Evolutionary conservation across 78 protist species (phyloP).

Genomic region (Corallochytrium limacisporum): DNA sequence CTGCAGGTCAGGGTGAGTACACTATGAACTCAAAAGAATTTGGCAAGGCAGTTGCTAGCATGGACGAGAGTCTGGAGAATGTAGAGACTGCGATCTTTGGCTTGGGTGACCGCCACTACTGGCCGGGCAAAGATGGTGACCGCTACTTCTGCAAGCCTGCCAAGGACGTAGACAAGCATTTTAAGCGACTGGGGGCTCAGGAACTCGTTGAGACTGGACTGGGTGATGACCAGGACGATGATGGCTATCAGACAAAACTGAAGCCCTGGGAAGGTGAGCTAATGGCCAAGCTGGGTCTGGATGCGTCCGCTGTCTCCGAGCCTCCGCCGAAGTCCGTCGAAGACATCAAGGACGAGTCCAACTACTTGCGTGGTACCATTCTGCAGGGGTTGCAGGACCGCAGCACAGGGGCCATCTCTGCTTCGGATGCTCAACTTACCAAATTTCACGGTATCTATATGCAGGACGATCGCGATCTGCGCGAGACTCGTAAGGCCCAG

Average conservation of each 20-base stretch:
- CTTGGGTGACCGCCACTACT: constrained; percentile 43
- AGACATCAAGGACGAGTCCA: constrained; percentile 4
- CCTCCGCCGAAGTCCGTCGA: background rate
- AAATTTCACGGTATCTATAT: constrained; percentile 50
- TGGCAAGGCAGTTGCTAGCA: constrained; percentile 21
- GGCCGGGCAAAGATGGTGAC: constrained; percentile 13
- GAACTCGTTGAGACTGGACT: background rate
- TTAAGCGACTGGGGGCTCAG: constrained; percentile 12
- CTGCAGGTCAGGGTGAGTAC: constrained; percentile 54
- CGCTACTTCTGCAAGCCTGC: constrained; percentile 20
- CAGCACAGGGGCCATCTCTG: constrained; percentile 17
- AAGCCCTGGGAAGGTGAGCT: background rate
- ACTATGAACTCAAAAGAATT: constrained; percentile 28
- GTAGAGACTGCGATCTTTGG: constrained; percentile 27
- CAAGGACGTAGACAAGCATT: constrained; percentile 9
- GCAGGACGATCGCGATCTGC: constrained; percentile 41
- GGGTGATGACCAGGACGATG: constrained; percentile 32
- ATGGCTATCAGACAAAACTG: constrained; percentile 1
- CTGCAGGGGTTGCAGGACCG: constrained; percentile 3
- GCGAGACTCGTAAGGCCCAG: constrained; percentile 6
- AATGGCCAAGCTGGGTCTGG: background rate
- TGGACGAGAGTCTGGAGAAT: background rate
- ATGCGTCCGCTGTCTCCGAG: background rate
- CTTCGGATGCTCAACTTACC: constrained; percentile 18
- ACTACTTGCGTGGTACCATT: constrained; percentile 28